phyloP scores from a whole-genome alignment of 768 basidiomycete species.

The Mycena sanguinolenta region DNA sequence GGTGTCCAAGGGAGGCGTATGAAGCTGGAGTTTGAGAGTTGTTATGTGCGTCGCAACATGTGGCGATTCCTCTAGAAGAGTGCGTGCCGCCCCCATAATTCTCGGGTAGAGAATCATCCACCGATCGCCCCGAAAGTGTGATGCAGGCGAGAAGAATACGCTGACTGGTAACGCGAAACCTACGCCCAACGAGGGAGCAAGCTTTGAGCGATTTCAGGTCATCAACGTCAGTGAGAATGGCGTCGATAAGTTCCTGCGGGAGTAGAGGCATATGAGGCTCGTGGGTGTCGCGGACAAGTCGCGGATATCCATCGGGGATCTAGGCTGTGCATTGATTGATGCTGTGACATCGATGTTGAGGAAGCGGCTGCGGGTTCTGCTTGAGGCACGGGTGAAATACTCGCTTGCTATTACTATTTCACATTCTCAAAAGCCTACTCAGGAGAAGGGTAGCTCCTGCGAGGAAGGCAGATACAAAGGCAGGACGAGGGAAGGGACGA shows the following conservation, averaged over 20 bases:
- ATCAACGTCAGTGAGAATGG: neutral
- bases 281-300: too few species aligned
- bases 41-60: neutral
- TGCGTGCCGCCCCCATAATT: neutral
- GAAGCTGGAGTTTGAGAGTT: neutral
- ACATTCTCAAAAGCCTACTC: too few species aligned
- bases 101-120: neutral
- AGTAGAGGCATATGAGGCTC: too few species aligned
- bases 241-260: neutral
- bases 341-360: too few species aligned
- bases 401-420: too few species aligned
- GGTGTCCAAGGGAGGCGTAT: neutral
- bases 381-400: too few species aligned
- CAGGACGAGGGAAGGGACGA: too few species aligned
- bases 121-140: neutral
- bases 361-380: too few species aligned
- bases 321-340: too few species aligned
- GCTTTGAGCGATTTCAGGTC: neutral
- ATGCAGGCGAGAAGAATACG: neutral
- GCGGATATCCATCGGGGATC: too few species aligned
- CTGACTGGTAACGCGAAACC: neutral
- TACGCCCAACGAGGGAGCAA: neutral
- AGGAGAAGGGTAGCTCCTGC: too few species aligned
- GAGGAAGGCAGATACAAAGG: too few species aligned
- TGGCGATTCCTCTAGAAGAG: neutral